Base-by-base conservation (phyloP, 768 basidiomycete species). In the Leccinum rimulosum region DNA sequence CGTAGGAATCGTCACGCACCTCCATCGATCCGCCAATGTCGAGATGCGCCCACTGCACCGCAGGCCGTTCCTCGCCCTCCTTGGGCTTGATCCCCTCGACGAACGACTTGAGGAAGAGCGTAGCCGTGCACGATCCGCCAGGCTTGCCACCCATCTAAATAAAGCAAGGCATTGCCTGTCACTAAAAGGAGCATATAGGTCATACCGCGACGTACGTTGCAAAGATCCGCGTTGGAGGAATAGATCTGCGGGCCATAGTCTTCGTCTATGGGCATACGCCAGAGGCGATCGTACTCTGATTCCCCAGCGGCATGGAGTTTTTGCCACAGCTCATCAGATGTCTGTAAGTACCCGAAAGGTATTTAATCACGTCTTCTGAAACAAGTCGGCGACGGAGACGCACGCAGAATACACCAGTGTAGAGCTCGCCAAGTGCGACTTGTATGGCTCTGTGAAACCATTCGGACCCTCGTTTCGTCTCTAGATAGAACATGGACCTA, bases 241-340 rank as follows among this genome's bases (percentile, higher is more conserved):
- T 85, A 73, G 65, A 95, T 94, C 70, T 91, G 91, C 11, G 84
- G 82, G 1, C 83, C 85, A 63, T 80, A 95, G 57, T 87, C 90
- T 48, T 92, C 90, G 65, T 91, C 87, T 55, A 95, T 82, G 10
- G 93, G 93, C 86, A 95, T 85, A 28, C 93, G 84, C 93, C 93
- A 95, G 80, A 95, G 87, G 55, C 86, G 84, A 73, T 93, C 91
- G 67, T 88, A 82, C 66, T 92, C 89, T 14, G 74, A 73, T 74
- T 86, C 83, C 11, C 90, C 91, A 3, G 93, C 91, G 3, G 69
- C 76, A 61, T 84, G 77, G 11, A 95, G 81, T 55, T 82, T 77
- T 38, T 81, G 66, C 90, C 91, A 95, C 19, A 95, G 84, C 25
- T 78, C 73, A 62, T 91, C 87, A 3, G 89, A 89, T 14, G 83